These are phyloP conservation scores for Saccharomyces hybrid DNA, from an alignment of 1,139 yeast species.

Conservation along the genomic window DNA sequence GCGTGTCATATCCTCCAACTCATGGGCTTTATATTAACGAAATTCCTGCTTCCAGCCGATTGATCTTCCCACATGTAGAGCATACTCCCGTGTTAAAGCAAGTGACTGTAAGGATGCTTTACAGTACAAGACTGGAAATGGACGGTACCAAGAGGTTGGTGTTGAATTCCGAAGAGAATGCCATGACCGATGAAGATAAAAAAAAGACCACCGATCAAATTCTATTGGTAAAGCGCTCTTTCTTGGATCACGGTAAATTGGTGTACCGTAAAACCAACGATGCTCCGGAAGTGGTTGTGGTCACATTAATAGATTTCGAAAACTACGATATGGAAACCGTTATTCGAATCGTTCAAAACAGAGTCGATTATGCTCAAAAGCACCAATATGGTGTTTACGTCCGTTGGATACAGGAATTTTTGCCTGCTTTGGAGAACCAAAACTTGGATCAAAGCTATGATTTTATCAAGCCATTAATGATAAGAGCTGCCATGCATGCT, in stretches of 20 bases:
- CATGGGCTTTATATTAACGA: conserved; percentile 40
- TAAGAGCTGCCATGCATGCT: conserved; percentile 80
- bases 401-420: conserved; percentile 76
- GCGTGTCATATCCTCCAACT: conserved; percentile 21
- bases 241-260: conserved; percentile 58
- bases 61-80: conserved; percentile 62
- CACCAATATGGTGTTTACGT: conserved; percentile 73
- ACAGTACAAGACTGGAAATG: conserved; percentile 37
- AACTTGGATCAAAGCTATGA: conserved; percentile 20
- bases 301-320: conserved; percentile 74
- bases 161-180: conserved; percentile 41
- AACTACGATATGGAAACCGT: conserved; percentile 54
- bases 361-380: conserved; percentile 70
- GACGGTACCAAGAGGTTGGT: conserved; percentile 41
- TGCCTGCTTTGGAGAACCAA: conserved; percentile 47
- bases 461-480: conserved; percentile 24
- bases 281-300: conserved; percentile 65
- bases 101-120: conserved; percentile 45
- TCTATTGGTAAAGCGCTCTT: conserved; percentile 45
- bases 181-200: conserved; percentile 35
- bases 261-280: conserved; percentile 40
- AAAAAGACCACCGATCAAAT: conserved; percentile 37
- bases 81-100: conserved; percentile 54
- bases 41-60: conserved; percentile 42
- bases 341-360: conserved; percentile 64